Evolutionary conservation across 2,329 filamentous ascomycete genomes (phyloP), one percentile per base, ranked within the genome.

Genomic region (Aureobasidium sp.): DNA sequence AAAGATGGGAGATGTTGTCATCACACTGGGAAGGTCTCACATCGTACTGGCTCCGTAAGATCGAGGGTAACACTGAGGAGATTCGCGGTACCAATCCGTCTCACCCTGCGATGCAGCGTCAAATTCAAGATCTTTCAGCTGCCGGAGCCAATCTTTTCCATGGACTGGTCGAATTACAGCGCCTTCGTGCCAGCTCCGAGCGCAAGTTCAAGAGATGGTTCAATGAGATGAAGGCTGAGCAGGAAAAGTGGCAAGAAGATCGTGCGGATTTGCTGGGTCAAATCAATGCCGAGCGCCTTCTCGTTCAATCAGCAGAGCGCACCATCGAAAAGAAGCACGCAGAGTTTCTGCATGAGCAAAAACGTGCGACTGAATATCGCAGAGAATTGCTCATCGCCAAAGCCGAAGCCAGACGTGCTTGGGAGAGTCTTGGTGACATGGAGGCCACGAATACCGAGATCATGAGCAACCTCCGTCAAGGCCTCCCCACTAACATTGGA

Each of bases 191-290:
- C 41, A 96, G 91, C 62, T 97, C 93, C 0, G 94, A 99, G 75
- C 87, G 94, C 66, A 97, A 97, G 73, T 99, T 99, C 69, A 94
- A 99, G 76, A 85, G 94, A 56, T 99, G 94, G 94, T 97, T 97
- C 76, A 96, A 96, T 68, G 94, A 99, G 73, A 96, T 92, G 8
- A 84, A 92, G 57, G 84, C 87, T 36, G 92, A 97, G 67, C 85
- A 96, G 67, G 94, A 97, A 77, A 86, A 89, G 31, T 83, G 87
- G 55, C 88, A 90, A 67, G 94, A 97, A 75, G 81, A 89, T 41
- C 89, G 91, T 62, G 91, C 86, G 3, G 85, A 92, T 71, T 77
- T 96, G n/a, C 87, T 95, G 70, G 80, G 82, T 37, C 83, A 86
- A 44, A 77, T 97, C n/a, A 82, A 87, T 48, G 82, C 86, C 42